These are phyloP conservation scores for Boletus huronensis DNA, from an alignment of 768 basidiomycete species.

Conservation along the genomic window DNA sequence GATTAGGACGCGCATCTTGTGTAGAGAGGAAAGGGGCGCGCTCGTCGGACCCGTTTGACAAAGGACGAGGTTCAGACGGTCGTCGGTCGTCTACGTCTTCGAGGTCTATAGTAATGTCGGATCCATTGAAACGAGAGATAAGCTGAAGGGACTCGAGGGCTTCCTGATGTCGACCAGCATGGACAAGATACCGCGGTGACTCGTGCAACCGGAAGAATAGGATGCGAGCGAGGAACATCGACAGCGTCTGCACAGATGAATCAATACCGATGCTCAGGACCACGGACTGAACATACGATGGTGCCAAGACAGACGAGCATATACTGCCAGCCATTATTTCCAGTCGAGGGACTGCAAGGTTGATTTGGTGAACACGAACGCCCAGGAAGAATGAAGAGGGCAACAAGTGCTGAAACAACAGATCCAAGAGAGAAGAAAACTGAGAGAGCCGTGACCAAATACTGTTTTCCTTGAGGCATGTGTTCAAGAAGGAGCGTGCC, in stretches of 20 bases:
- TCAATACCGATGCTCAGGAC: background rate
- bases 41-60: conserved; percentile 20
- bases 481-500: conserved; percentile 91
- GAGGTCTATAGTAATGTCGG: conserved; percentile 59
- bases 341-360: conserved; percentile 59
- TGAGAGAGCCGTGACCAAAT: conserved; percentile 86
- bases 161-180: conserved; percentile 79
- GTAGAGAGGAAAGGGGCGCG: conserved; percentile 28
- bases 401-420: conserved; percentile 79
- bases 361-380: conserved; percentile 55
- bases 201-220: conserved; percentile 91
- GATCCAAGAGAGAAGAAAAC: conserved; percentile 96
- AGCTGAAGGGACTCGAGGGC: conserved; percentile 79
- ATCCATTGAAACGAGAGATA: conserved; percentile 86
- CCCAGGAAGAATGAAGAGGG: conserved; percentile 72
- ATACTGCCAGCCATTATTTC: conserved; percentile 90
- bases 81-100: conserved; percentile 62
- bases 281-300: conserved; percentile 59
- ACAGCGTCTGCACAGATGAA: conserved; percentile 58
- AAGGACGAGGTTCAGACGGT: conserved; percentile 20
- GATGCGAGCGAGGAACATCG: conserved; percentile 85
- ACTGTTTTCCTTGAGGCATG: conserved; percentile 87
- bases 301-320: conserved; percentile 74
- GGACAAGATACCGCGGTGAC: conserved; percentile 90
- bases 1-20: conserved; percentile 10